Evolutionary conservation across 768 basidiomycete genomes (phyloP).

Genomic region (Tephrocybe sp.): DNA sequence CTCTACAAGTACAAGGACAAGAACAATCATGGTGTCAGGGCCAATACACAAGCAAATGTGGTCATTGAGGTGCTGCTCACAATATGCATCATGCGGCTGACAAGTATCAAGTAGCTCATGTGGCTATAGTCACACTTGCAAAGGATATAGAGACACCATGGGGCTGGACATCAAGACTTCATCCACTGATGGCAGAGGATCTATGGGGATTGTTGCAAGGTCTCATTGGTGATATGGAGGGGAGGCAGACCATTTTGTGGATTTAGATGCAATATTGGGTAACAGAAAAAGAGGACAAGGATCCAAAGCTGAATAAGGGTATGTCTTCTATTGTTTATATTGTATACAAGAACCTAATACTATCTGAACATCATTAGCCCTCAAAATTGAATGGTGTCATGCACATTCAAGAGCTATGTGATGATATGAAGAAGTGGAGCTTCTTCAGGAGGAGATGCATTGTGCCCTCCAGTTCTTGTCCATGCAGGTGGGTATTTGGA

Average conservation of each 20-base stretch:
- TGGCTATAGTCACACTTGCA: background rate
- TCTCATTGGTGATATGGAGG: background rate
- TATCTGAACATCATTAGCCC: too few species aligned
- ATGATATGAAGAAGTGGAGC: slow-evolving; percentile 23
- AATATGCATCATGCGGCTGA: background rate
- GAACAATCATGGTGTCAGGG: background rate
- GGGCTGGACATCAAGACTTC: background rate
- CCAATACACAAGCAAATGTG: background rate
- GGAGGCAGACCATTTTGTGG: background rate
- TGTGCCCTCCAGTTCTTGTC: too few species aligned
- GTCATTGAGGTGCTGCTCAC: background rate
- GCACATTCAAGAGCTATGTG: slow-evolving; percentile 16
- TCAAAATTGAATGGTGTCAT: slow-evolving; percentile 25
- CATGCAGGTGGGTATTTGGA: too few species aligned
- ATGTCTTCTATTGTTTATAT: too few species aligned
- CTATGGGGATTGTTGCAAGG: background rate
- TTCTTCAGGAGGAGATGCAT: slow-evolving; percentile 23
- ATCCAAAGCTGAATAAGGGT: too few species aligned
- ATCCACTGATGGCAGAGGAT: background rate
- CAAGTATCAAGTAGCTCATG: slow-evolving; percentile 2
- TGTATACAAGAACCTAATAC: too few species aligned
- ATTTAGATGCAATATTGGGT: too few species aligned
- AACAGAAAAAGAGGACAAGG: too few species aligned
- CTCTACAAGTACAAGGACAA: slow-evolving; percentile 14
- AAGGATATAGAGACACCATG: background rate